phyloP scores from a whole-genome alignment of 129 eudicot species.

The Rutidosis leptorrhynchoides region DNA sequence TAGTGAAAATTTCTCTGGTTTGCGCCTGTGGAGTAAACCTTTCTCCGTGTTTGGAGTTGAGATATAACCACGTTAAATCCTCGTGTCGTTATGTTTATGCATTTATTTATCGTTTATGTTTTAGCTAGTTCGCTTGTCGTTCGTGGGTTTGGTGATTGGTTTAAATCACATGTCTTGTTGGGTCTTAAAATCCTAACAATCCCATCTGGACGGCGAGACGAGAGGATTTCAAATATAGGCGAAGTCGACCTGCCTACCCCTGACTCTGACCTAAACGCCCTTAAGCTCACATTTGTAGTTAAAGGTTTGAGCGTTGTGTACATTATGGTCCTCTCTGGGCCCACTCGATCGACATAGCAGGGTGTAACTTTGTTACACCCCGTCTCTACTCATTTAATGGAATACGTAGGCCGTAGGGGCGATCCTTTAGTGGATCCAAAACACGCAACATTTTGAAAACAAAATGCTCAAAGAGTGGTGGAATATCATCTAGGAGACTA shows the following conservation, averaged over 20 bases:
- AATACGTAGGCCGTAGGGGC: slow-evolving; percentile 11
- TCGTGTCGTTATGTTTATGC: too few relatives aligned
- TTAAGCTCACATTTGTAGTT: slow-evolving; percentile 17
- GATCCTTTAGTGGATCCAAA: slow-evolving; percentile 43
- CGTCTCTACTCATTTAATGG: slow-evolving; percentile 36
- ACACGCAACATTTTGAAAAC: slow-evolving; percentile 26
- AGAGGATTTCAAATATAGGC: slow-evolving; percentile 25
- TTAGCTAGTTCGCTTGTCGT: too few relatives aligned
- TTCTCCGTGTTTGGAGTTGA: too few relatives aligned
- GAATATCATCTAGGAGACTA: too few relatives aligned
- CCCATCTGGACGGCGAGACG: slow-evolving; percentile 55
- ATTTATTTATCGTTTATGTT: too few relatives aligned
- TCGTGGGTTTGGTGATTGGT: too few relatives aligned
- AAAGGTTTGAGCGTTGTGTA: slow-evolving; percentile 38
- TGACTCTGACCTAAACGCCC: background rate
- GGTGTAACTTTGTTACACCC: slow-evolving; percentile 15
- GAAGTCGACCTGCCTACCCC: slow-evolving; percentile 41
- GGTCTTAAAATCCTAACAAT: too few relatives aligned
- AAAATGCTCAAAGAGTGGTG: slow-evolving; percentile 32
- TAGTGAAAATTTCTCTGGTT: too few relatives aligned
- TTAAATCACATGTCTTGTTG: too few relatives aligned
- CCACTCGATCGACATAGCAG: slow-evolving; percentile 45
- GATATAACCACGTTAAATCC: too few relatives aligned
- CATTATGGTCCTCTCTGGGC: slow-evolving; percentile 52
- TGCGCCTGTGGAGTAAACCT: too few relatives aligned